phyloP scores from a whole-genome alignment of 2,329 filamentous ascomycete genomes.

The Xylaria sp. region DNA sequence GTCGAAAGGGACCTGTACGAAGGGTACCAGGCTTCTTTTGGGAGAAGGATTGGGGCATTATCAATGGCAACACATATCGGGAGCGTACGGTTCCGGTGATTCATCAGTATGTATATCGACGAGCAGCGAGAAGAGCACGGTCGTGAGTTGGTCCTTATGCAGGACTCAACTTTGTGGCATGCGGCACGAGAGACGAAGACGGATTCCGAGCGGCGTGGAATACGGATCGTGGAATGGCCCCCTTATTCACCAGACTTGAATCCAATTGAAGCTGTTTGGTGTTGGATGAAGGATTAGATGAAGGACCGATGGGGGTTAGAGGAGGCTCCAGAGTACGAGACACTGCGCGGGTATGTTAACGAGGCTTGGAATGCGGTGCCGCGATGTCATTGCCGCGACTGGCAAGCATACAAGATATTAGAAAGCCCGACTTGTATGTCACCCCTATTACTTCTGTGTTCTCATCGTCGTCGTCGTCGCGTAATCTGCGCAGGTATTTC shows the following conservation, averaged over 20 bases:
- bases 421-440: no score
- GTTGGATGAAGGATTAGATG: not conserved
- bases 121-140: not conserved
- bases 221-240: not conserved
- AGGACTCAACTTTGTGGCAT: not conserved
- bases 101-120: not conserved
- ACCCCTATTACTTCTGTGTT: no score
- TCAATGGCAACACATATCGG: not conserved
- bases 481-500: no score
- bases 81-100: not conserved
- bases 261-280: not conserved
- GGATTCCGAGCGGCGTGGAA: not conserved
- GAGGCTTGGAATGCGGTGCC: not conserved
- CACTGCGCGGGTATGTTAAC: not conserved
- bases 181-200: not conserved
- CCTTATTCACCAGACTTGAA: not conserved
- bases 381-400: no score
- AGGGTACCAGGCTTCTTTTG: not conserved
- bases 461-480: no score
- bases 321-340: not conserved
- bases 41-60: not conserved
- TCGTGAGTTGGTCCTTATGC: not conserved
- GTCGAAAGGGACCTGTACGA: not conserved
- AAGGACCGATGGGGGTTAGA: not conserved
- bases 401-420: no score